Conservation (phyloP, 1,139 yeast genomes). For the Debaryomyces singareniensis region DNA sequence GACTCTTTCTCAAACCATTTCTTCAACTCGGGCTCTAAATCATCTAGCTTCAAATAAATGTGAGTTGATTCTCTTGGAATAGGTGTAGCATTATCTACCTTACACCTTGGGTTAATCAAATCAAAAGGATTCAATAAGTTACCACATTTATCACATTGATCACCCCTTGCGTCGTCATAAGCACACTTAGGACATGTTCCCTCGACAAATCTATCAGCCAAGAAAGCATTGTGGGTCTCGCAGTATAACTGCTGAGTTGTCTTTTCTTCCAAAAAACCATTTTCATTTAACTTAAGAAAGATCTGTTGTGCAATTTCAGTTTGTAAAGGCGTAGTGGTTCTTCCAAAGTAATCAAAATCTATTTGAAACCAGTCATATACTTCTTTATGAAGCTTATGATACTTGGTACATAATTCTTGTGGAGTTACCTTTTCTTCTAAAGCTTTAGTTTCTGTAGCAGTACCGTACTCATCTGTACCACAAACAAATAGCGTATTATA, state of each 20-base stretch:
- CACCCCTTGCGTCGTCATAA: conserved; percentile 97
- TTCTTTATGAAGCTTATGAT: conserved; percentile 76
- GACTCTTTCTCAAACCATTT: conserved; percentile 70
- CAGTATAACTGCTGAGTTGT: conserved; percentile 88
- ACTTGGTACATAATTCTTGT: conserved; percentile 81
- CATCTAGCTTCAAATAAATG: conserved; percentile 75
- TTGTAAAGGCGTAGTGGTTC: conserved; percentile 89
- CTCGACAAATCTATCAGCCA: conserved; percentile 96
- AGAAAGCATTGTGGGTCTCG: conserved; percentile 79
- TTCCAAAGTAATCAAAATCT: conserved; percentile 90
- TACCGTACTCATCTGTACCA: conserved; percentile 99
- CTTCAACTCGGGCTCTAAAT: conserved; percentile 67
- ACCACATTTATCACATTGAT: conserved; percentile 98
- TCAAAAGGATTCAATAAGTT: conserved; percentile 84
- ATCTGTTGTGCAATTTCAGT: conserved; percentile 95
- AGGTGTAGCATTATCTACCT: conserved; percentile 80
- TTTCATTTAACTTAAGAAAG: conserved; percentile 64
- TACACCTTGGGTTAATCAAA: conserved; percentile 90
- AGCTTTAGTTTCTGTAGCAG: conserved; percentile 98
- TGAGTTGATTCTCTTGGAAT: conserved; percentile 78
- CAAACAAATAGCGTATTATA: conserved; percentile 81
- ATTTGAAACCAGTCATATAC: conserved; percentile 97
- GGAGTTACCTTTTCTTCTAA: conserved; percentile 90
- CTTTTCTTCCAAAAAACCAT: conserved; percentile 79
- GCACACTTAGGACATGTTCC: conserved; percentile 95